Base-by-base conservation (phyloP, 2,329 filamentous ascomycete species). In the Fusarium musae region DNA sequence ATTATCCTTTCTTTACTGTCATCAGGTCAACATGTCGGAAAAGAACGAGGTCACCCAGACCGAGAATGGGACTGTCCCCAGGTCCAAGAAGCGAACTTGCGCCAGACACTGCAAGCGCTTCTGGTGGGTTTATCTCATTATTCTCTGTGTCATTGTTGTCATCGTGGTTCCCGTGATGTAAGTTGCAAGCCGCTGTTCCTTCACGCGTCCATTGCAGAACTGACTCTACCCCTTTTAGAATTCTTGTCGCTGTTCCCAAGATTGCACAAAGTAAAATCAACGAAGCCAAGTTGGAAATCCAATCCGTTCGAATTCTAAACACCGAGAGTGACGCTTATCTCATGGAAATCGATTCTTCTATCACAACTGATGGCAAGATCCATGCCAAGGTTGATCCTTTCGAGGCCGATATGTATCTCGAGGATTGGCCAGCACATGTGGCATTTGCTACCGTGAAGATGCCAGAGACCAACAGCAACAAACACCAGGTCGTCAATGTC, bases 91-190 rank as follows among this genome's bases (percentile, higher is more conserved):
- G 71, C 80, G 83, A 66, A 79, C 79, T 36, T 82, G 83, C 72
- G 81, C 82, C 62, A 82, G 84, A 52, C 87, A 90, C 78, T 87
- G 86, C 79, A 85, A 81, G 77, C 85, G 83, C 74, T 91, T 87
- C 75, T 92, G 90, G 90, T 92, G 90, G 90, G 76, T 85, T 70
- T 85, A 90, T 75, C 79, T 91, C 66, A 82, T 92, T 65, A 78
- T 84, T 21, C 79, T 89, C 58, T 77, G 87, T 63, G 73, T 85
- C 68, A 80, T 90, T 49, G 79, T 87, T 47, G 83, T 90, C 39
- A 80, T 92, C 19, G 82, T 90, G 42, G 85, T 92, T 23, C 84
- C 88, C 43, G 82, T 90, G 43, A 80, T 92, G 90, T 92, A 84
- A 87, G 89, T 86, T 34, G 47, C 49, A 47, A 34, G 47, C 26